Conservation (phyloP, 805 yeast genomes). For the Lipomyces orientalis region DNA sequence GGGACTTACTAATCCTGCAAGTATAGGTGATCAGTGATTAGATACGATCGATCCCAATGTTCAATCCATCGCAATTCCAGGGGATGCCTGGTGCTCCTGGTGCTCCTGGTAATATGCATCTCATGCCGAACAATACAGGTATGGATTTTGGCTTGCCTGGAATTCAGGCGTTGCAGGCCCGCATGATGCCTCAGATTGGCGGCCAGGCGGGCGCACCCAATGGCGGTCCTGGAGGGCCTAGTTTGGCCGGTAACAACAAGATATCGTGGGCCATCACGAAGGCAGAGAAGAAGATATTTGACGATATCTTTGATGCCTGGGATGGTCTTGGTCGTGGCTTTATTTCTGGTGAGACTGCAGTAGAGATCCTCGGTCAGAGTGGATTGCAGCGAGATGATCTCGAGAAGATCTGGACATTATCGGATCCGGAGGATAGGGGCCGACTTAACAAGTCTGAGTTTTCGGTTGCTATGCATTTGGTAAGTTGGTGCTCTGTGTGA, state of each 20-base stretch:
- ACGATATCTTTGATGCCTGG: slow-evolving; percentile 87
- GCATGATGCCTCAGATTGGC: slow-evolving; percentile 63
- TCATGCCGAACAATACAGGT: not conserved
- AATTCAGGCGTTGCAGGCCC: slow-evolving; percentile 46
- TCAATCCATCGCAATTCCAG: not conserved
- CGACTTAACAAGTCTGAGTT: slow-evolving; percentile 87
- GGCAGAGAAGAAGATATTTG: slow-evolving; percentile 85
- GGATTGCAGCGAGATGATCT: slow-evolving; percentile 85
- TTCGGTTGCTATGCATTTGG: slow-evolving; percentile 96
- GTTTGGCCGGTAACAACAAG: slow-evolving; percentile 52
- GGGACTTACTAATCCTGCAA: not conserved
- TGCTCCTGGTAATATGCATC: not conserved
- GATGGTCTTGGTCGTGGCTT: slow-evolving; percentile 70
- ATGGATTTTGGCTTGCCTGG: slow-evolving; percentile 28
- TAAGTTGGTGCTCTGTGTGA: slow-evolving; percentile 1
- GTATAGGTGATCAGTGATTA: not conserved
- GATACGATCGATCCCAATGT: not conserved
- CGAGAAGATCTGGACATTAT: slow-evolving; percentile 88
- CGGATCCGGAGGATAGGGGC: slow-evolving; percentile 83
- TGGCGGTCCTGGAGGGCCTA: slow-evolving; percentile 63
- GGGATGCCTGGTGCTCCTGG: not conserved
- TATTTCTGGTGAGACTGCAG: slow-evolving; percentile 80
- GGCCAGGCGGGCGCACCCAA: slow-evolving; percentile 41
- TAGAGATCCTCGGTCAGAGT: slow-evolving; percentile 85
- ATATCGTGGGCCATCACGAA: slow-evolving; percentile 84